Percentiles rank a stretch among this genome's conserved stretches.
These are phyloP conservation scores for Cetraspora pellucida DNA, from an alignment of 192 early-diverging fungal species.

Conservation along the genomic window DNA sequence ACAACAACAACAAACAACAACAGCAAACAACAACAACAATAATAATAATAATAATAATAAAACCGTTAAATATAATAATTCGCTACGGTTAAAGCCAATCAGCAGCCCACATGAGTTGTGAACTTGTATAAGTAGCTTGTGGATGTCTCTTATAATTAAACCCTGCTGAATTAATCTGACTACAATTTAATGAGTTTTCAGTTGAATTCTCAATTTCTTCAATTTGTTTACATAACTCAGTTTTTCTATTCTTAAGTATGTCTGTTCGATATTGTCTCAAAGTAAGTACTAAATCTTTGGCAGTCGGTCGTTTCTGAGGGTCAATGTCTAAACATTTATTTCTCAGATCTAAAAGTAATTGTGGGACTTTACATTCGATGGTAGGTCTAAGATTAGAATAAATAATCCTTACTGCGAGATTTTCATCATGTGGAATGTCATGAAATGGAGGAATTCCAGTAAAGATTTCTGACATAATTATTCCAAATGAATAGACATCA, in stretches of 20 bases:
- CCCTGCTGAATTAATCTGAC: too few species aligned
- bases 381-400: conserved; percentile 36
- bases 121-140: too few species aligned
- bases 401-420: conserved; percentile 26
- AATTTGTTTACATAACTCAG: background rate
- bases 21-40: too few species aligned
- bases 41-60: too few species aligned
- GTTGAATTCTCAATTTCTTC: background rate
- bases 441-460: conserved; percentile 41
- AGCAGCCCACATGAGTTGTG: too few species aligned
- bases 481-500: conserved; percentile 49
- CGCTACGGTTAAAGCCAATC: too few species aligned
- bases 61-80: too few species aligned
- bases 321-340: conserved; percentile 43
- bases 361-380: conserved; percentile 38
- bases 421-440: conserved; percentile 32
- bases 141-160: too few species aligned
- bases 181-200: too few species aligned
- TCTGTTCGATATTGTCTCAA: background rate
- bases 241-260: background rate
- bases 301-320: conserved; percentile 23
- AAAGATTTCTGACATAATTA: conserved; percentile 47
- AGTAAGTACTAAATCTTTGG: background rate
- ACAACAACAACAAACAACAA: too few species aligned
- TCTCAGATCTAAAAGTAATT: conserved; percentile 35